These are phyloP conservation scores for Fagopyrum tataricum DNA, from an alignment of 148 eudicot genomes.

Conservation along the genomic window DNA sequence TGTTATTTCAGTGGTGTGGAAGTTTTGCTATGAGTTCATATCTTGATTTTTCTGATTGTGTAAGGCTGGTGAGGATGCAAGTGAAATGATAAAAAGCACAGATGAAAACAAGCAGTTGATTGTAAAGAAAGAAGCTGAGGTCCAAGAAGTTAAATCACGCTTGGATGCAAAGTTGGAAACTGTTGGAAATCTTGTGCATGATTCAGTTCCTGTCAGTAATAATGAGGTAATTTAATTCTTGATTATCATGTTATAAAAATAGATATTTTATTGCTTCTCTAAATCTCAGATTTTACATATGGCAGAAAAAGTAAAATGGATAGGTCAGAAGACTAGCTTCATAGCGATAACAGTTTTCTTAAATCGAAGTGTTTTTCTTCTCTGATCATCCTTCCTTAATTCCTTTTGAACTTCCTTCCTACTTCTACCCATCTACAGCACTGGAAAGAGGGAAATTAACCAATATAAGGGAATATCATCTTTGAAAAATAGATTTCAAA, in stretches of 20 bases:
- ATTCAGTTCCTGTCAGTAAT: constrained; percentile 71
- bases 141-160: constrained; percentile 49
- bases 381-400: not conserved
- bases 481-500: not conserved
- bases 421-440: not conserved
- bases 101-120: constrained; percentile 57
- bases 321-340: not conserved
- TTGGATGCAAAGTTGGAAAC: constrained; percentile 49
- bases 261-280: not conserved
- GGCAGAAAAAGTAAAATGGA: not conserved
- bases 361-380: not conserved
- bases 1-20: not conserved
- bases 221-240: constrained; percentile 53
- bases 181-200: constrained; percentile 89
- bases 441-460: not conserved
- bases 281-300: not conserved
- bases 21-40: not conserved
- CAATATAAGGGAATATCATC: not conserved
- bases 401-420: not conserved
- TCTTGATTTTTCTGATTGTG: constrained; percentile 1
- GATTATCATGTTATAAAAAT: not conserved
- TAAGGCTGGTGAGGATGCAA: constrained; percentile 68
- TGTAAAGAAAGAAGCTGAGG: constrained; percentile 56
- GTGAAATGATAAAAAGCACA: constrained; percentile 42
- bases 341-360: too few relatives aligned